A percentile compares a stretch with the other conserved stretches of the same genome.
Evolutionary conservation across 495 filamentous ascomycete species (phyloP).

Genomic region (Ramalina peruviana): DNA sequence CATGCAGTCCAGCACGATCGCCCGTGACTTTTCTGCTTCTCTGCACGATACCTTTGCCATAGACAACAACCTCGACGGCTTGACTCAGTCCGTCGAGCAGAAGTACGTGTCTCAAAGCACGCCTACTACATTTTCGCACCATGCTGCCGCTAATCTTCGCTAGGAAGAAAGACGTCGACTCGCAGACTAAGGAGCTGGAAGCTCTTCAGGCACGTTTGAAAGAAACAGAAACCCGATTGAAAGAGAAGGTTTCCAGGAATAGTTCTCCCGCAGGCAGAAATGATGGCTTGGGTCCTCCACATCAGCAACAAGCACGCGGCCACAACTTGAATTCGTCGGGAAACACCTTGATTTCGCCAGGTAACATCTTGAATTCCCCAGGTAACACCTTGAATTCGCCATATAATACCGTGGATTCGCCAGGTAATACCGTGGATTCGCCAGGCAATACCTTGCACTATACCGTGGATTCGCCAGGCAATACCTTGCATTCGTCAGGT

Average conservation of each 20-base stretch:
- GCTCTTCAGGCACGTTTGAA: conserved; percentile 69
- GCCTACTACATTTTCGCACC: neutral
- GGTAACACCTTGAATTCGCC: no score
- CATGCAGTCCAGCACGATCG: conserved; percentile 52
- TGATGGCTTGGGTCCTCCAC: neutral
- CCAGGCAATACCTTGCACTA: no score
- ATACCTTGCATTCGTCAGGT: no score
- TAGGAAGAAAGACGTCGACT: conserved; percentile 56
- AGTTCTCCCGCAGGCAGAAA: conserved; percentile 7
- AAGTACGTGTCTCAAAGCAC: conserved; percentile 45
- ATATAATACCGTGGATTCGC: no score
- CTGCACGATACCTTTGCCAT: conserved; percentile 82
- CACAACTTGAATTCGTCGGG: conserved; percentile 2
- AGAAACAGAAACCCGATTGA: conserved; percentile 71
- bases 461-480: no score
- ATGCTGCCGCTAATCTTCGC: conserved; percentile 4
- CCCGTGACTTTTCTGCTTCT: conserved; percentile 70
- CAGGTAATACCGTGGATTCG: no score
- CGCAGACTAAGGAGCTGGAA: conserved; percentile 68
- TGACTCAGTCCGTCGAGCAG: conserved; percentile 65
- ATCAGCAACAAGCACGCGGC: conserved; percentile 3
- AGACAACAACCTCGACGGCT: conserved; percentile 61
- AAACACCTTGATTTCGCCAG: no score
- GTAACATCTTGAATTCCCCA: no score
- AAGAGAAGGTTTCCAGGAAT: conserved; percentile 27